A percentile compares a stretch with the other conserved stretches of the same genome.
phyloP scores from a whole-genome alignment of 1,284 basidiomycete genomes.

The Sporisorium iseilematis-ciliati region DNA sequence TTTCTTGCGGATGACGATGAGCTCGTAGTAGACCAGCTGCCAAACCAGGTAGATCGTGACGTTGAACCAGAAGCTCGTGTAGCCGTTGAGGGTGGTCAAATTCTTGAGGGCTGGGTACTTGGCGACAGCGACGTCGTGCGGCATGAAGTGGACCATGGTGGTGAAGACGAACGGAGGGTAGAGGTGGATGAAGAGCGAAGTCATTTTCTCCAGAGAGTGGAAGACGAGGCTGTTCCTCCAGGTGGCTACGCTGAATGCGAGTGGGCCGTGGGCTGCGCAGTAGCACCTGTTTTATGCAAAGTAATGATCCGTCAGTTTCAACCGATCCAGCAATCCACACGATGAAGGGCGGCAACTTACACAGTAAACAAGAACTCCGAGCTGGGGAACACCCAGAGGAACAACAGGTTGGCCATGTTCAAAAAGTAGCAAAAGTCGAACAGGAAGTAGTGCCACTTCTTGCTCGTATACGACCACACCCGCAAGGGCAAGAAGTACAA shows the following conservation, averaged over 20 bases:
- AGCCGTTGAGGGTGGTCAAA: slow-evolving; percentile 77
- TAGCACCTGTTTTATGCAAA: slow-evolving; percentile 34
- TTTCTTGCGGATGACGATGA: slow-evolving; percentile 48
- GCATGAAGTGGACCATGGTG: slow-evolving; percentile 88
- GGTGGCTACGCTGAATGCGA: slow-evolving; percentile 92
- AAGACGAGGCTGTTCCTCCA: slow-evolving; percentile 89
- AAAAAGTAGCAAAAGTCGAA: slow-evolving; percentile 79
- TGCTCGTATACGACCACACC: slow-evolving; percentile 73
- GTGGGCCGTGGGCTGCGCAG: slow-evolving; percentile 73
- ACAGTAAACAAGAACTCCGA: slow-evolving; percentile 59
- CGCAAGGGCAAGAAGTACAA: slow-evolving; percentile 84
- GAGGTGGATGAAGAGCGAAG: slow-evolving; percentile 72
- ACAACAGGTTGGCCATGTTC: slow-evolving; percentile 81
- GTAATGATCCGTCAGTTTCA: background rate
- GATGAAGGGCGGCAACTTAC: slow-evolving; percentile 10
- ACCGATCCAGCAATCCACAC: background rate
- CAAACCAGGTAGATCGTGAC: slow-evolving; percentile 82
- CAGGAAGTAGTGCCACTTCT: slow-evolving; percentile 78
- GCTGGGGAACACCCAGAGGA: slow-evolving; percentile 59
- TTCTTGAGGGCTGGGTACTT: slow-evolving; percentile 84
- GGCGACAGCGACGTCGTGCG: slow-evolving; percentile 74
- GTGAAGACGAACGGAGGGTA: slow-evolving; percentile 79
- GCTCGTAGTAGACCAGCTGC: slow-evolving; percentile 78
- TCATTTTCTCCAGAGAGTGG: slow-evolving; percentile 87
- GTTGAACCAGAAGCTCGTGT: slow-evolving; percentile 76